A percentile compares a stretch with the other conserved stretches of the same genome.
These are phyloP conservation scores for Chalciporus pseudorubinellus DNA, from an alignment of 768 basidiomycete genomes.

Conservation along the genomic window DNA sequence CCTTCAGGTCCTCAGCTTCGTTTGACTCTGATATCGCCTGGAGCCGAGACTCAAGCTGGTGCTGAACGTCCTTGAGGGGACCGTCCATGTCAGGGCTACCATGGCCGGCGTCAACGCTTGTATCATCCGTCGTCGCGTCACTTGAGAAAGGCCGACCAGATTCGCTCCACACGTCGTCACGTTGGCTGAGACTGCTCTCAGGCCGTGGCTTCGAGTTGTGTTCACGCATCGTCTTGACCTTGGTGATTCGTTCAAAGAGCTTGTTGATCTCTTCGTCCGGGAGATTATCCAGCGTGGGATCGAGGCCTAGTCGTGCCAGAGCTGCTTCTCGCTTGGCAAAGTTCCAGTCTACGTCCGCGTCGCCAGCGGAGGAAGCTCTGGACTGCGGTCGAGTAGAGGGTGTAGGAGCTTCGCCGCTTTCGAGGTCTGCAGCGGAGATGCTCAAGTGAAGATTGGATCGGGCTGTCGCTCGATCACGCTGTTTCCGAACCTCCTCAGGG, in stretches of 20 bases:
- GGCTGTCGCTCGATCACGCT: slow-evolving; percentile 75
- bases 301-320: slow-evolving; percentile 77
- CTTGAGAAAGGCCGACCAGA: slow-evolving; percentile 76
- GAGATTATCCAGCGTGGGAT: slow-evolving; percentile 87
- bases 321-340: slow-evolving; percentile 95
- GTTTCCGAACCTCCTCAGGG: slow-evolving; percentile 91
- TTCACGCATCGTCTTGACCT: slow-evolving; percentile 84
- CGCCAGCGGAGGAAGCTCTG: slow-evolving; percentile 63
- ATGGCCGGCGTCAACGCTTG: slow-evolving; percentile 69
- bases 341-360: slow-evolving; percentile 90
- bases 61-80: slow-evolving; percentile 67
- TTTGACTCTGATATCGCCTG: slow-evolving; percentile 60
- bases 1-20: slow-evolving; percentile 82
- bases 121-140: slow-evolving; percentile 83
- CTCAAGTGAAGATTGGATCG: slow-evolving; percentile 69
- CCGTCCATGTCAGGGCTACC: slow-evolving; percentile 66
- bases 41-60: slow-evolving; percentile 69
- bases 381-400: slow-evolving; percentile 74
- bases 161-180: slow-evolving; percentile 89
- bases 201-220: slow-evolving; percentile 79
- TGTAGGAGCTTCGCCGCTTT: slow-evolving; percentile 42
- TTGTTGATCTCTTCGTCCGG: slow-evolving; percentile 95
- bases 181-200: slow-evolving; percentile 84
- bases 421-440: slow-evolving; percentile 65
- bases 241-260: slow-evolving; percentile 91